Evolutionary conservation across 345 rosid species (phyloP), one percentile per base, ranked within the genome.

Genomic region (Ceriops tagal): DNA sequence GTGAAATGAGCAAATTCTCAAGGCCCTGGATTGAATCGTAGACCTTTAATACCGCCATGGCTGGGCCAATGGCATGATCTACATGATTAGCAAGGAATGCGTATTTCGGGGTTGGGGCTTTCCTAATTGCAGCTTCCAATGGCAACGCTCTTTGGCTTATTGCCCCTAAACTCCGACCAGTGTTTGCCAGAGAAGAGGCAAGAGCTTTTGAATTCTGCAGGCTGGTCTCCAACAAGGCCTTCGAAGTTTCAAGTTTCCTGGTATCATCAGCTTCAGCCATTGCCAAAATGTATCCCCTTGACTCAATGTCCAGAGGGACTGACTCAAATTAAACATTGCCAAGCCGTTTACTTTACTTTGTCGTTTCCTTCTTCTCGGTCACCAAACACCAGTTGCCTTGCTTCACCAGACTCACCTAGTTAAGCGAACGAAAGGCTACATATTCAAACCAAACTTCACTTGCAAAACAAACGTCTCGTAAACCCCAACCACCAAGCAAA

Each of bases 371-470:
- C 70, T 64, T 73, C 15, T 62, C 16, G 9, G 52, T 71, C 63
- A 77, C 74, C 49, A 43, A 43, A 43, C 49, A 13, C 59, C 53
- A 8, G 70, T 77, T 65, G 30, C 59, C 71, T 71, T 83, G 79
- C 74, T 72, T 70, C 60, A 84, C 82, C 87, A 73, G 76, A 87
- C 83, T 34, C 61, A 80, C 73, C 85, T 57, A 73, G 75, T 51
- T 28, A 72, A 77, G 75, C 61, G 61, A 71, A 76, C 69, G 62
- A 57, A 60, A 57, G 60, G 76, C 52, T 64, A 27, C 53, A 69
- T 62, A 77, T 81, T 85, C 88, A 80, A 83, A 85, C 92, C 92
- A 85, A 87, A 85, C 92, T 74, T 83, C 80, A 71, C 85, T 76
- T 82, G 71, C 83, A 83, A 78, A 72, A 62, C 82, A 84, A 73